Evolutionary conservation across 2,329 filamentous ascomycete species (phyloP), one percentile per base, ranked within the genome.

Genomic region (Neonectria ditissima): DNA sequence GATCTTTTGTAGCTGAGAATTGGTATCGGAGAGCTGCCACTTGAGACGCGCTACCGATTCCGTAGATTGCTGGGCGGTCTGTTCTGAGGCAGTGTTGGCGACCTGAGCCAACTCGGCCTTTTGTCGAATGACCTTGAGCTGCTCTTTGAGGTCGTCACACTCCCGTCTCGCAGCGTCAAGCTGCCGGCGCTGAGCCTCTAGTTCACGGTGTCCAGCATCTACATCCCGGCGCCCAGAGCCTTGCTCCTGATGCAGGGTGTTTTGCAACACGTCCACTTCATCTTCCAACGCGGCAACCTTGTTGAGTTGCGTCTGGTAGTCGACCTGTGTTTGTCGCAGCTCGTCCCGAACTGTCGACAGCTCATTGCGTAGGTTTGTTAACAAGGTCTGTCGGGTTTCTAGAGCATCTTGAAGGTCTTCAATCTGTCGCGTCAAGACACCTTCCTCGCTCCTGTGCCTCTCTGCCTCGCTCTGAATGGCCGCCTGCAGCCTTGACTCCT

Each of bases 361-460:
- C 71, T 94, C 91, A 55, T 83, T 85, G 55, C 90, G 87, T 26
- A 91, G 81, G 53, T 87, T 86, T 18, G 91, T 91, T 6, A 93
- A 77, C 45, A 87, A 82, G n/a, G 84, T 80, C 72, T 91, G 87
- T 66, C 91, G 88, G 28, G 86, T 82, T 59, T 91, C 85, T 13
- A 96, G 83, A 62, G 93, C 92, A 51, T 88, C 85, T 72, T 91
- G 90, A 10, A 96, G 82, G 54, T 91, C 90, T 50, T 91, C 87
- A 55, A 97, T 88, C 75, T 96, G 92, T n/a, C 87, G 85, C 65
- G 83, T 87, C 54, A 97, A 81, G 8, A 89, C 80, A 11, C 86
- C 86, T 74, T 95, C 91, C 71, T 95, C 91, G 59, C 86, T 88
- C 66, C 85, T 85, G 72, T 96, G 90, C 24, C 92, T 89, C 66